Conservation (phyloP, 2,329 filamentous ascomycete species). For the Rhexocercosporidium sp. region DNA sequence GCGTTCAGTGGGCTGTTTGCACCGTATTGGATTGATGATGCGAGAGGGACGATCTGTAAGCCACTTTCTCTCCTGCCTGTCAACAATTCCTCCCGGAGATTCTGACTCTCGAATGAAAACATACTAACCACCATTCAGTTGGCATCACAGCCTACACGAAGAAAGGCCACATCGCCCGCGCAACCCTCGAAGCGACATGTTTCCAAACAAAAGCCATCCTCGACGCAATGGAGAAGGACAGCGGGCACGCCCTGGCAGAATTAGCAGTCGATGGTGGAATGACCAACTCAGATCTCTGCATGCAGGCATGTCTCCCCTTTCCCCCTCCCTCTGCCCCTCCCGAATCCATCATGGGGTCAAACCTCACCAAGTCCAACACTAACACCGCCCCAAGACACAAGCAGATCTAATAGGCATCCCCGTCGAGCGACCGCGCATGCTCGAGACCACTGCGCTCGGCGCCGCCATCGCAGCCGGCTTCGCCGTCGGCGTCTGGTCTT, state of each 20-base stretch:
- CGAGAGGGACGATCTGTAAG: conserved; percentile 70
- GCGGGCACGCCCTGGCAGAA: conserved; percentile 65
- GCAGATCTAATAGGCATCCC: conserved; percentile 81
- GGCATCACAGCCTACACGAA: conserved; percentile 74
- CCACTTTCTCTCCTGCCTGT: conserved; percentile 24
- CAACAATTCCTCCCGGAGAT: no score
- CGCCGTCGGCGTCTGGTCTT: conserved; percentile 75
- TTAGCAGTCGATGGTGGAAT: conserved; percentile 75
- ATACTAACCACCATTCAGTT: conserved; percentile 46
- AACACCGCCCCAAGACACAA: conserved; percentile 59
- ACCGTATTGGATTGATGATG: conserved; percentile 79
- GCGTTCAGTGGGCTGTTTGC: conserved; percentile 76
- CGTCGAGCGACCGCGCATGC: conserved; percentile 79
- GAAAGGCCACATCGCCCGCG: conserved; percentile 73
- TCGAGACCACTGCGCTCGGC: conserved; percentile 81
- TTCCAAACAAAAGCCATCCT: conserved; percentile 78
- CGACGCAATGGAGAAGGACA: conserved; percentile 74
- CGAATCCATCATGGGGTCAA: not conserved
- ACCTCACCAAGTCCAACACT: not conserved
- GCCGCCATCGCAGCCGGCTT: conserved; percentile 85
- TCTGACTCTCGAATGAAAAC: no score
- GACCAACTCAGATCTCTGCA: conserved; percentile 73
- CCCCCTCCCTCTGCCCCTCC: not conserved
- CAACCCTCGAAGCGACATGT: conserved; percentile 74
- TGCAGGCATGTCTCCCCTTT: conserved; percentile 53